Conservation (phyloP, 345 rosid species). For the Rhizophora apiculata region DNA sequence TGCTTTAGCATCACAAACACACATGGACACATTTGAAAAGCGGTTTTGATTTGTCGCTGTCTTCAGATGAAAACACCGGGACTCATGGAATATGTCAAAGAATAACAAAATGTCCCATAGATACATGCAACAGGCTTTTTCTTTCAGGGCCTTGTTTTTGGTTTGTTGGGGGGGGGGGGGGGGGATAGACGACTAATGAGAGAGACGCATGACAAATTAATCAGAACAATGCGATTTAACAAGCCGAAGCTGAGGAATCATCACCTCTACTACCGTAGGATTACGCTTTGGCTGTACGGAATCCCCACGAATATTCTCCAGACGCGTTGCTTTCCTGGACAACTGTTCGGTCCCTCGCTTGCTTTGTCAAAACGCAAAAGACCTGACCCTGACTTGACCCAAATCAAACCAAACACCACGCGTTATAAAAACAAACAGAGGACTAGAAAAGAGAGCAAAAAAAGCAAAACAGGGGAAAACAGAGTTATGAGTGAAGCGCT, state of each 20-base stretch:
- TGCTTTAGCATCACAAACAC: too few species aligned
- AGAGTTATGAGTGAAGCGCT: conserved; percentile 46
- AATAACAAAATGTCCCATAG: too few species aligned
- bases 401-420: not conserved
- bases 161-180: too few species aligned
- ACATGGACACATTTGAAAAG: too few species aligned
- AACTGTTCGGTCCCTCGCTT: too few species aligned
- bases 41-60: too few species aligned
- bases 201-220: not conserved
- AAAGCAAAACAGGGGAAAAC: not conserved
- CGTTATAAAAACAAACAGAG: not conserved
- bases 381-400: not conserved
- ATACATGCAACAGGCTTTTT: too few species aligned
- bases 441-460: not conserved
- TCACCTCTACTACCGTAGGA: not conserved
- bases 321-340: conserved; percentile 12
- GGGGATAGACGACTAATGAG: too few species aligned
- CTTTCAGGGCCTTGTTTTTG: too few species aligned
- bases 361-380: not conserved
- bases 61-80: too few species aligned
- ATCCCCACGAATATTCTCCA: conserved; percentile 29
- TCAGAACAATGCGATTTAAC: not conserved
- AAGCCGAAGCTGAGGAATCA: not conserved
- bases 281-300: conserved; percentile 16
- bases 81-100: too few species aligned